phyloP scores from a whole-genome alignment of 2,329 filamentous ascomycete species.

The Exutisphaerella laricina region DNA sequence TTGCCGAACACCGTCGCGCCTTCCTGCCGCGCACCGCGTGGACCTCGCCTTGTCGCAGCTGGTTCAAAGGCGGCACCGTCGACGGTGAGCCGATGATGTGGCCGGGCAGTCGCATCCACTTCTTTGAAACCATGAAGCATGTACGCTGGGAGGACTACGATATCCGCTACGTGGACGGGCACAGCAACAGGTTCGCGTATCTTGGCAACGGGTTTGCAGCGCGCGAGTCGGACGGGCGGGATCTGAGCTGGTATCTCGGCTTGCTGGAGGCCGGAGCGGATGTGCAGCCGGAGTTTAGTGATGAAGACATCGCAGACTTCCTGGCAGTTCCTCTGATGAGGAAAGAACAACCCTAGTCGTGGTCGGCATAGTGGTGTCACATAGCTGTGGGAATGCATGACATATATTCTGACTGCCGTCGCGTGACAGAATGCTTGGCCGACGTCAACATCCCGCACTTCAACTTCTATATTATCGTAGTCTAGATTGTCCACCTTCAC shows the following conservation, averaged over 20 bases:
- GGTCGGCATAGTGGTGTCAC: no score
- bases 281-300: background rate
- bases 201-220: no score
- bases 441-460: no score
- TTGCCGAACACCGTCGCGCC: conserved; percentile 21
- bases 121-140: conserved; percentile 32
- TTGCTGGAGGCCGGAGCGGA: no score
- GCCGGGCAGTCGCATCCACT: conserved; percentile 29
- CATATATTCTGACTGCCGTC: no score
- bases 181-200: conserved; percentile 36
- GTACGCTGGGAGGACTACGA: conserved; percentile 39
- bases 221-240: no score
- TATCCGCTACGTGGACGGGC: conserved; percentile 34
- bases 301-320: conserved; percentile 1
- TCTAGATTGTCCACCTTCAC: no score
- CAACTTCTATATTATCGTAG: no score
- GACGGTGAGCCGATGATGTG: conserved; percentile 10
- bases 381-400: no score
- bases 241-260: no score
- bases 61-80: conserved; percentile 6
- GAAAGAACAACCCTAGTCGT: no score
- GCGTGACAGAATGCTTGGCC: no score
- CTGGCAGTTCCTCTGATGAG: background rate
- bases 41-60: conserved; percentile 6
- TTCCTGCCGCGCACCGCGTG: conserved; percentile 25